These are phyloP conservation scores for Metschnikowia colocasiae DNA, from an alignment of 805 yeast species.

Conservation along the genomic window DNA sequence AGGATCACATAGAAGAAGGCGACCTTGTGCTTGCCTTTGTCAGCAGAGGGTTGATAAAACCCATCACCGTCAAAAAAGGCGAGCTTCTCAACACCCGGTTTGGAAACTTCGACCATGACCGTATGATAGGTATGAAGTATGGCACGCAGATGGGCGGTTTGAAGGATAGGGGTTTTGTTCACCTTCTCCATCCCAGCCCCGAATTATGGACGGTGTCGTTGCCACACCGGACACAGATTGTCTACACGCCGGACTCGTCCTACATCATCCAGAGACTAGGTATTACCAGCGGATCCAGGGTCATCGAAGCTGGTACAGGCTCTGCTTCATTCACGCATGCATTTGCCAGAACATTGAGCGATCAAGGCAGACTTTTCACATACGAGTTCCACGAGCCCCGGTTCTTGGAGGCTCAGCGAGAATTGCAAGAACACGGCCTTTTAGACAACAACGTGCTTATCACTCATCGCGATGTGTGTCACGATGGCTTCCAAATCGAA, in stretches of 20 bases:
- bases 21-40: constrained; percentile 86
- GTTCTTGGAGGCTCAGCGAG: constrained; percentile 70
- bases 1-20: constrained; percentile 72
- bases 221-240: constrained; percentile 97
- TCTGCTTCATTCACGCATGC: constrained; percentile 95
- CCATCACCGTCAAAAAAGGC: constrained; percentile 58
- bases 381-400: constrained; percentile 91
- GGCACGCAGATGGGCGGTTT: constrained; percentile 83
- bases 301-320: constrained; percentile 98
- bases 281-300: constrained; percentile 68
- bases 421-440: constrained; percentile 72
- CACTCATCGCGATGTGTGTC: constrained; percentile 91
- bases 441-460: constrained; percentile 49
- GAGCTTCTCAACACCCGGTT: constrained; percentile 76
- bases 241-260: constrained; percentile 91
- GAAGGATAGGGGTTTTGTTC: constrained; percentile 79
- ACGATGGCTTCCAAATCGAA: constrained; percentile 67
- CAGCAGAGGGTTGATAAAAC: constrained; percentile 74
- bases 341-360: constrained; percentile 71
- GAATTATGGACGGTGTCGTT: constrained; percentile 95
- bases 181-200: constrained; percentile 85
- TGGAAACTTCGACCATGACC: constrained; percentile 82
- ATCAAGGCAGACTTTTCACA: constrained; percentile 64
- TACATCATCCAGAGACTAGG: constrained; percentile 81
- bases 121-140: constrained; percentile 75